A percentile compares a stretch with the other conserved stretches of the same genome.
Evolutionary conservation across 345 rosid species (phyloP).

Genomic region (Lepidium africanum): DNA sequence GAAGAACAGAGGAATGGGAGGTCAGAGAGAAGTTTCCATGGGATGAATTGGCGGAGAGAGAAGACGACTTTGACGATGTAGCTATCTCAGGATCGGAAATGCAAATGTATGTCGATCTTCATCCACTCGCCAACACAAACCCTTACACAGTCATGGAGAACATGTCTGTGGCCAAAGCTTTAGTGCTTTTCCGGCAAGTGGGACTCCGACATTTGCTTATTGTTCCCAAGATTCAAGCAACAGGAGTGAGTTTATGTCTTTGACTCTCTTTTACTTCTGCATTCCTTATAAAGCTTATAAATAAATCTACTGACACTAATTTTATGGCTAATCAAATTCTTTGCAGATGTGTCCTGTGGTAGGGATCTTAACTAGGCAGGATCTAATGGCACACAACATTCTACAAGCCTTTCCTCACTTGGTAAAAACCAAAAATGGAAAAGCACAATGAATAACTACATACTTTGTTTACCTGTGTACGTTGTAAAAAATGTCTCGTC

Average conservation of each 20-base stretch:
- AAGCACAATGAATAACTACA: constrained; percentile 20
- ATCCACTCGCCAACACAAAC: constrained; percentile 82
- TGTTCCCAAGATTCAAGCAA: constrained; percentile 62
- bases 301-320: constrained; percentile 1
- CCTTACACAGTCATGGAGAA: constrained; percentile 83
- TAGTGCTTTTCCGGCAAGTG: constrained; percentile 73
- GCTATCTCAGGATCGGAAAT: constrained; percentile 60
- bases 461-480: constrained; percentile 5
- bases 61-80: constrained; percentile 55
- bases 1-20: constrained; percentile 84
- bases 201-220: constrained; percentile 77
- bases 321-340: background rate
- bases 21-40: constrained; percentile 65
- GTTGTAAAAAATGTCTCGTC: constrained; percentile 12
- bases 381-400: constrained; percentile 64
- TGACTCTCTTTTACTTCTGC: background rate
- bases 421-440: constrained; percentile 37
- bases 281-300: background rate
- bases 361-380: constrained; percentile 85
- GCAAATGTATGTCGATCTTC: constrained; percentile 84
- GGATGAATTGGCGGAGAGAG: constrained; percentile 80
- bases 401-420: constrained; percentile 64
- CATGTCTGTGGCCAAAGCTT: constrained; percentile 89
- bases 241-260: constrained; percentile 50
- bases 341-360: constrained; percentile 58